phyloP scores from a whole-genome alignment of 495 filamentous ascomycete genomes.

The Hypoxylon trugodes region DNA sequence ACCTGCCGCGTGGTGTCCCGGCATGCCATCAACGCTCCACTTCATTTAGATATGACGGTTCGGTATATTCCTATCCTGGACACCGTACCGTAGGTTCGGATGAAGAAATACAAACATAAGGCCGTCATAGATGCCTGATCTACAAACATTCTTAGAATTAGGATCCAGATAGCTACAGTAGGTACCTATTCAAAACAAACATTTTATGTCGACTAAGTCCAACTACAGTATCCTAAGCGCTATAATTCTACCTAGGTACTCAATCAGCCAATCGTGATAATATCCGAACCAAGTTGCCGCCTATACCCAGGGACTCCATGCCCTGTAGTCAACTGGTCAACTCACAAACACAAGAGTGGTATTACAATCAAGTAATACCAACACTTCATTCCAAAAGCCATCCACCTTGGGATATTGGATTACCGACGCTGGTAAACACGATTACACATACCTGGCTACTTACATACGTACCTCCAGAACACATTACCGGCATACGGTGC shows the following conservation, averaged over 20 bases:
- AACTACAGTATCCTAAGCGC: too few species aligned
- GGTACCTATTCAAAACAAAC: too few species aligned
- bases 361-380: neutral
- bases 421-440: neutral
- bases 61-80: neutral
- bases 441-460: too few species aligned
- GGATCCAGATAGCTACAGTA: too few species aligned
- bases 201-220: too few species aligned
- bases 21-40: conserved; percentile 7
- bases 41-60: neutral
- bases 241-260: too few species aligned
- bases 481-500: conserved; percentile 5
- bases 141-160: neutral
- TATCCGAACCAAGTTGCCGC: too few species aligned
- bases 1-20: conserved; percentile 1
- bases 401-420: neutral
- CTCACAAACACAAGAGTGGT: neutral
- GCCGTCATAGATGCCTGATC: neutral
- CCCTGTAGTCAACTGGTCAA: neutral
- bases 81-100: neutral
- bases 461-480: too few species aligned
- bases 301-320: too few species aligned
- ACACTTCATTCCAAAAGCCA: neutral
- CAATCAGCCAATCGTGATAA: too few species aligned
- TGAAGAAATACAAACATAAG: neutral